phyloP scores from a whole-genome alignment of 73 alveolate species.

The Diophrys appendiculata region DNA sequence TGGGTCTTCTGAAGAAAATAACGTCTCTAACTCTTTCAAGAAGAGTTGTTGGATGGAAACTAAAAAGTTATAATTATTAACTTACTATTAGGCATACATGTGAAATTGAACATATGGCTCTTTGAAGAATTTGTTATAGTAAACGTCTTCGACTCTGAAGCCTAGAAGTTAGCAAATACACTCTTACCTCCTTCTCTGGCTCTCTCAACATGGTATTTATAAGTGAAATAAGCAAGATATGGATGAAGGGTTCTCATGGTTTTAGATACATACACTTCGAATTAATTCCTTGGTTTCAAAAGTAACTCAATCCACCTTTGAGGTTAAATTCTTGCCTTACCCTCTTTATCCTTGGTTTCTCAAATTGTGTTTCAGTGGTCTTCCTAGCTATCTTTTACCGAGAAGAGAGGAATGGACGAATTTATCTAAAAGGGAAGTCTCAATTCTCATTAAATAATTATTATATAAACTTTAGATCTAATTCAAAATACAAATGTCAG shows the following conservation, averaged over 20 bases:
- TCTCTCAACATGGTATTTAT: conserved; percentile 62
- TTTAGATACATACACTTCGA: conserved; percentile 23
- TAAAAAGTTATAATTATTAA: neutral
- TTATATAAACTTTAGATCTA: too few species aligned
- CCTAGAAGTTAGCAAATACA: conserved; percentile 24
- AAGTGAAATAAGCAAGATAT: conserved; percentile 56
- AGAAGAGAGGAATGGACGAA: conserved; percentile 45
- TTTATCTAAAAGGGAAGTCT: conserved; percentile 40
- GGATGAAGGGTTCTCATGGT: conserved; percentile 50
- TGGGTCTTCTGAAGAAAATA: conserved; percentile 50
- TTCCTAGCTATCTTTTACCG: conserved; percentile 47
- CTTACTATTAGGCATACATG: conserved; percentile 51
- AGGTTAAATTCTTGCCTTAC: conserved; percentile 21
- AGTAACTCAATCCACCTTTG: conserved; percentile 56
- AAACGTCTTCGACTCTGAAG: conserved; percentile 52
- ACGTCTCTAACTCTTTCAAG: conserved; percentile 56
- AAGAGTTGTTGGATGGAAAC: conserved; percentile 61
- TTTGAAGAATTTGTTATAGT: conserved; percentile 43
- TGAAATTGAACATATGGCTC: conserved; percentile 58
- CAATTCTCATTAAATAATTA: conserved; percentile 34
- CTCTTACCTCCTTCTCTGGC: conserved; percentile 60
- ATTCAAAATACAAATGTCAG: too few species aligned
- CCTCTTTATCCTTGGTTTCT: conserved; percentile 51
- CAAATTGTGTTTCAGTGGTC: conserved; percentile 61
- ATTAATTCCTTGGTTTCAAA: conserved; percentile 30